Conservation (phyloP, 148 eudicot genomes). For the Chenopodium quinoa region DNA sequence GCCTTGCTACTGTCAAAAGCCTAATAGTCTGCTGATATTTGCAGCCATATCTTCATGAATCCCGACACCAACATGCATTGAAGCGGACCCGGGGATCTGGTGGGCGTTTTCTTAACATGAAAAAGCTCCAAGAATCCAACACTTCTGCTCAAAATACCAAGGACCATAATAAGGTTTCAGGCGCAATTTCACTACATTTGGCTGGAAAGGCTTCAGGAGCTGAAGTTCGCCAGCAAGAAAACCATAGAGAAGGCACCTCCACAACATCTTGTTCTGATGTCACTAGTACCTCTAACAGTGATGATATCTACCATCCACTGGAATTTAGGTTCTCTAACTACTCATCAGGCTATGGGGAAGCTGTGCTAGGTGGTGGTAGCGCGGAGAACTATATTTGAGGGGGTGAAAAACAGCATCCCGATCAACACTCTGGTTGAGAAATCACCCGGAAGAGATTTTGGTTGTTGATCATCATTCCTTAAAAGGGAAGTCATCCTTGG, state of each 20-base stretch:
- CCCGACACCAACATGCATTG: constrained; percentile 67
- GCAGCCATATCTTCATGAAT: constrained; percentile 81
- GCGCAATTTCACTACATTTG: constrained; percentile 26
- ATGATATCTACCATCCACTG: constrained; percentile 32
- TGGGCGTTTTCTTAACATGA: constrained; percentile 66
- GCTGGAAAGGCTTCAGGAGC: constrained; percentile 22
- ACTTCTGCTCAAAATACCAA: constrained; percentile 9
- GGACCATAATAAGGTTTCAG: constrained; percentile 22
- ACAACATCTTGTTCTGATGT: constrained; percentile 42
- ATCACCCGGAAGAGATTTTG: background rate
- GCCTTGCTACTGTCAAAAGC: background rate
- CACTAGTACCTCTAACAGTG: constrained; percentile 38
- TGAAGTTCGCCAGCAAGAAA: constrained; percentile 29
- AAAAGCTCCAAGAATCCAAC: constrained; percentile 42
- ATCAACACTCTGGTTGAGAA: constrained; percentile 1
- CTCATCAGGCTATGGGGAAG: constrained; percentile 33
- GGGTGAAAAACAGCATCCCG: background rate
- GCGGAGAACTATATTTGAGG: constrained; percentile 31
- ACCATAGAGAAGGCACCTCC: constrained; percentile 32
- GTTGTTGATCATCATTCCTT: constrained; percentile 11
- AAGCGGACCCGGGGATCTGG: constrained; percentile 73
- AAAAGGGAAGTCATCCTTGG: constrained; percentile 75
- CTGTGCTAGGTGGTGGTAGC: constrained; percentile 24
- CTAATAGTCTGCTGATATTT: constrained; percentile 3
- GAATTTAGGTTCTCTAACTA: constrained; percentile 43